Conservation (phyloP, 768 basidiomycete genomes). For the Leucogyrophana mollusca region DNA sequence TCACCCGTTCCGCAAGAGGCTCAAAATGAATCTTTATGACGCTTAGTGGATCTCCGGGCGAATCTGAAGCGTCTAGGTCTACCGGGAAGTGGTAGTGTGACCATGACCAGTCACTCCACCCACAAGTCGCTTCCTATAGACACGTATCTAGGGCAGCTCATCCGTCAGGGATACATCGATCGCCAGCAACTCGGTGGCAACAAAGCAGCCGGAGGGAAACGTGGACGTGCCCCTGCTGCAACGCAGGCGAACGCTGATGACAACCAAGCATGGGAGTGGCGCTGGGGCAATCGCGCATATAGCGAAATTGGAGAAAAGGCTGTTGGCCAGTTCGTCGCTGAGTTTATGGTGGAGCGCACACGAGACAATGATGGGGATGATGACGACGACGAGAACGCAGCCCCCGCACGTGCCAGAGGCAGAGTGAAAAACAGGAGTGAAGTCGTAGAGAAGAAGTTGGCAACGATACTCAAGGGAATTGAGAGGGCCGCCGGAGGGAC, state of each 20-base stretch:
- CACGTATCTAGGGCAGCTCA: slow-evolving; percentile 58
- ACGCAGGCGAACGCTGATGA: slow-evolving; percentile 34
- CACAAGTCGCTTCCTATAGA: slow-evolving; percentile 59
- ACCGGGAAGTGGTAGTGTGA: slow-evolving; percentile 43
- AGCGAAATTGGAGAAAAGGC: slow-evolving; percentile 81
- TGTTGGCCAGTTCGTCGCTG: slow-evolving; percentile 72
- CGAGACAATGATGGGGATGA: slow-evolving; percentile 29
- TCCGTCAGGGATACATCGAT: slow-evolving; percentile 79
- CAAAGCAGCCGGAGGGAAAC: slow-evolving; percentile 46
- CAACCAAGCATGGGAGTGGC: slow-evolving; percentile 60
- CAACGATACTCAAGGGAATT: slow-evolving; percentile 52
- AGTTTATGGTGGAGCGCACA: slow-evolving; percentile 64
- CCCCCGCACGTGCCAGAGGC: slow-evolving; percentile 10
- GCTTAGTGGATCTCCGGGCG: slow-evolving; percentile 67
- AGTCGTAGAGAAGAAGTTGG: slow-evolving; percentile 35
- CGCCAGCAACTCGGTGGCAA: slow-evolving; percentile 52
- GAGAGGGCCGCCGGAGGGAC: slow-evolving; percentile 65
- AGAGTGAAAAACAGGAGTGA: slow-evolving; percentile 16
- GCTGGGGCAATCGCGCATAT: slow-evolving; percentile 81
- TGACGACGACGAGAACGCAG: slow-evolving; percentile 29
- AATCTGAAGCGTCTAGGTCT: slow-evolving; percentile 72
- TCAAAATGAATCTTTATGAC: slow-evolving; percentile 3
- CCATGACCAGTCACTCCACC: slow-evolving; percentile 49
- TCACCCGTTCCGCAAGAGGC: neutral
- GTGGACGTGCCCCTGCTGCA: slow-evolving; percentile 48